Base-by-base conservation (phyloP, 2,329 filamentous ascomycete genomes). In the Coniella lustricola region DNA sequence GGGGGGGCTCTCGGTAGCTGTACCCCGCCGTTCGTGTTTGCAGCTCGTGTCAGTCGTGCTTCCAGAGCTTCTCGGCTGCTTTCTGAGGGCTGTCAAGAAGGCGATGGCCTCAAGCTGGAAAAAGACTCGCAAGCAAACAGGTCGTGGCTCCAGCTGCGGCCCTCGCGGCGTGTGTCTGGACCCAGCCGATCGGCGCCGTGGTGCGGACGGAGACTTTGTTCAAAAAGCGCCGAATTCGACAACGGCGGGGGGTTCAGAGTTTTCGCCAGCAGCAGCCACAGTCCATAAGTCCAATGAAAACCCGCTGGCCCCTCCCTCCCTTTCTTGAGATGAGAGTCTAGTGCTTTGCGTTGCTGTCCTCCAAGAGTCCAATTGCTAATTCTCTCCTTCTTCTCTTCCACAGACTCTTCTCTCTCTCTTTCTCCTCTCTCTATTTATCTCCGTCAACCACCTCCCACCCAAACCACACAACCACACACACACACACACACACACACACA, bases 161-260 rank as follows among this genome's bases (percentile, higher is more conserved):
- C 10, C 25, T 14, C 21, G 13, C 2, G 20, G 13, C 14, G 20
- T 17, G 18, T 14, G 18, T 14, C 44, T 16, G 33, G 41, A 25
- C 17, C 20, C 22, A 21, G 33, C 18, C 44, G 47, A 35, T 42
- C 44, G 47, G 41, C 33, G 44, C 38, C 37, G 41, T 32, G 37
- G 40, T 16, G 25, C 22, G 39, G 25, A 42, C 47, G 44, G 39
- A 33, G 39, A 29, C 41, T 49, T 36, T n/a, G 22, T 40, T 16
- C 13, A 42, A 42, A 42, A 42, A 25, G 29, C 39, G 39, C 39
- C 34, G 44, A 38, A 34, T 25, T 17, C 34, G 37, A 31, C 17
- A 13, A 13, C 40, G n/a, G n/a, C n/a, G n/a, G n/a, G n/a, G 37
- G 38, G 22, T 34, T 47, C 43, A 50, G 38, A 57, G 51, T 47